Conservation (phyloP, 768 basidiomycete species). For the Daedaleopsis sinensis region DNA sequence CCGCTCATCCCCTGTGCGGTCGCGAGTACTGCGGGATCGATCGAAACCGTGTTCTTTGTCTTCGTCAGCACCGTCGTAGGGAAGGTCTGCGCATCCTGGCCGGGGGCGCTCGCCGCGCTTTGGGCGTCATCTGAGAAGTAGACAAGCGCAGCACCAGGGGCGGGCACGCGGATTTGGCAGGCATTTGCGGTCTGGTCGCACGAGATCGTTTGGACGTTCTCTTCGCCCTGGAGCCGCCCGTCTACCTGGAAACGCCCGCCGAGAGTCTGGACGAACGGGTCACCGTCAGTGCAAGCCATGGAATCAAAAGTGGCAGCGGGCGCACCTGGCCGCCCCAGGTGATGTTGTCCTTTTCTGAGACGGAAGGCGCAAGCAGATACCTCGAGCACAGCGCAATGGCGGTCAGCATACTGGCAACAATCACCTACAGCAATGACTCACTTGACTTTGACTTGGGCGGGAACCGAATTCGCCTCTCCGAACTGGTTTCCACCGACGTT, state of each 20-base stretch:
- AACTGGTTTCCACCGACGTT: slow-evolving; percentile 32
- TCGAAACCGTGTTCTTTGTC: slow-evolving; percentile 53
- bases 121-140: slow-evolving; percentile 57
- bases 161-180: slow-evolving; percentile 64
- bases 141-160: slow-evolving; percentile 77
- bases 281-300: not conserved
- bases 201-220: slow-evolving; percentile 36
- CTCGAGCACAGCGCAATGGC: slow-evolving; percentile 10
- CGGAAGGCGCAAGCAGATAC: slow-evolving; percentile 40
- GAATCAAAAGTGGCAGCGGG: not conserved
- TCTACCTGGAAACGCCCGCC: slow-evolving; percentile 42
- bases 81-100: slow-evolving; percentile 48
- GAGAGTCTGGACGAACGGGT: slow-evolving; percentile 25
- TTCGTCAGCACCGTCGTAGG: slow-evolving; percentile 52
- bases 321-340: slow-evolving; percentile 53
- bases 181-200: slow-evolving; percentile 47
- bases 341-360: slow-evolving; percentile 47
- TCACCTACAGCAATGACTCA: slow-evolving; percentile 29
- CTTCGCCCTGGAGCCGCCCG: slow-evolving; percentile 40
- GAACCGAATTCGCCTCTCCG: slow-evolving; percentile 26
- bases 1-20: slow-evolving; percentile 65
- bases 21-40: slow-evolving; percentile 56
- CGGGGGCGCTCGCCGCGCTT: slow-evolving; percentile 34
- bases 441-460: slow-evolving; percentile 38
- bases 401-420: not conserved